Evolutionary conservation across 306 rosid genomes (phyloP), one percentile per base, ranked within the genome.

Genomic region (Medicago arabica): DNA sequence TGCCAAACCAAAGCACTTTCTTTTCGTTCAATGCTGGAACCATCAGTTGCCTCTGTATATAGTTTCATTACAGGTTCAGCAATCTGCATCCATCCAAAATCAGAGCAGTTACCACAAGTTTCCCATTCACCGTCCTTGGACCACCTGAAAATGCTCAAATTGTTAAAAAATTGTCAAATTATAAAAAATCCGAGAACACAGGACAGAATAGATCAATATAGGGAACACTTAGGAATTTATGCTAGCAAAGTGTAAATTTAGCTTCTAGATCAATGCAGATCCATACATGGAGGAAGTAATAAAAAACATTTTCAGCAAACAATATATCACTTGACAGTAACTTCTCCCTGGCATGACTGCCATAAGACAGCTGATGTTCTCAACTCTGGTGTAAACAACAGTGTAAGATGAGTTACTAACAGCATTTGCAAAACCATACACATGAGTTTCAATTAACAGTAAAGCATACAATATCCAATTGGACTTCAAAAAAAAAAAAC

Each of bases 1-100:
- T 89, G 90, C 97, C 97, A 91, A 55, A 91, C 97, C 74, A 91
- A 76, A 75, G 97, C 88, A 82, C 95, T 91, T 81, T 91, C 95
- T 75, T 91, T 91, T 18, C 60, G 83, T 77, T 91, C 97, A 65
- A 91, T 89, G 63, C 77, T 55, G 54, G 97, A 87, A 74, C 97
- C 97, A 82, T 89, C 97, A 54, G 97, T 91, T 44, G 97, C 89
- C 87, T 91, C 97, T 14, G 95, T 89, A 74, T 91, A 91, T 23
- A 81, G 77, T 61, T 80, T 85, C 92, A 91, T 87, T 15, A 89
- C 89, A 58, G 97, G 97, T 83, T 91, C 86, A 16, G 84, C 95
- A 54, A 88, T 87, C 71, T 86, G 89, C 92, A 87, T 91, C 97
- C 97, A 91, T 23, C 91, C 92, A 64, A 91, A 87, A 1, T 85